phyloP scores from a whole-genome alignment of 495 filamentous ascomycete species.

The Aspergillus funiculosus region DNA sequence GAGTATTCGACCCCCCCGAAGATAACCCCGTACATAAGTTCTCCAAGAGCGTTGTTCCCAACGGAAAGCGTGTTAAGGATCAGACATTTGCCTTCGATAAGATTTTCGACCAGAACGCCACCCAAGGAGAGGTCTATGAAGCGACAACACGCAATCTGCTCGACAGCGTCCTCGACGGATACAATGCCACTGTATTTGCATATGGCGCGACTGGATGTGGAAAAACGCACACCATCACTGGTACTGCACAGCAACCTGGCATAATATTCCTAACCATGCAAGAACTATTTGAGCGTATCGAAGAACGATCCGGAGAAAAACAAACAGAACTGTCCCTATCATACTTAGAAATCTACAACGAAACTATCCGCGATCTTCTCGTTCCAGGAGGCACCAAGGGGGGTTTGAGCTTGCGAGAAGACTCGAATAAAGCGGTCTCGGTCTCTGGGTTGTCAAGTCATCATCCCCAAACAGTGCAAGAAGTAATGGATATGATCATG shows the following conservation, averaged over 20 bases:
- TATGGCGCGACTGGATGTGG: conserved; percentile 98
- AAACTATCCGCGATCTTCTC: conserved; percentile 93
- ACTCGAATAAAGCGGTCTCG: conserved; percentile 87
- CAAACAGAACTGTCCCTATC: conserved; percentile 85
- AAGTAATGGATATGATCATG: conserved; percentile 99
- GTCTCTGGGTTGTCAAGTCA: conserved; percentile 91
- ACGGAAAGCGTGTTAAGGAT: conserved; percentile 92
- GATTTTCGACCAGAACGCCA: conserved; percentile 93
- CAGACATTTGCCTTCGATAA: conserved; percentile 96
- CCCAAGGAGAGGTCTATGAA: conserved; percentile 93
- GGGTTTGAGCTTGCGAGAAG: conserved; percentile 89
- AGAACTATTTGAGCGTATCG: conserved; percentile 91
- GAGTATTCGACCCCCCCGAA: conserved; percentile 95
- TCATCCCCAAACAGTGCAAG: conserved; percentile 76
- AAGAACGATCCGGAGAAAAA: conserved; percentile 79
- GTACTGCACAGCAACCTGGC: conserved; percentile 86
- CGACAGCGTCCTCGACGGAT: conserved; percentile 93
- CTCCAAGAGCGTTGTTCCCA: conserved; percentile 71
- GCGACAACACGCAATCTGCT: conserved; percentile 81
- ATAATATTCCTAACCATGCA: conserved; percentile 99
- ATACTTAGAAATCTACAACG: conserved; percentile 98
- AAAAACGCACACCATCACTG: conserved; percentile 98
- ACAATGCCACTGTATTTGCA: conserved; percentile 98
- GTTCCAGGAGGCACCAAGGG: conserved; percentile 80
- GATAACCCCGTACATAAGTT: conserved; percentile 93